These are phyloP conservation scores for Golubevia sp. DNA, from an alignment of 1,284 basidiomycete genomes.

Conservation along the genomic window DNA sequence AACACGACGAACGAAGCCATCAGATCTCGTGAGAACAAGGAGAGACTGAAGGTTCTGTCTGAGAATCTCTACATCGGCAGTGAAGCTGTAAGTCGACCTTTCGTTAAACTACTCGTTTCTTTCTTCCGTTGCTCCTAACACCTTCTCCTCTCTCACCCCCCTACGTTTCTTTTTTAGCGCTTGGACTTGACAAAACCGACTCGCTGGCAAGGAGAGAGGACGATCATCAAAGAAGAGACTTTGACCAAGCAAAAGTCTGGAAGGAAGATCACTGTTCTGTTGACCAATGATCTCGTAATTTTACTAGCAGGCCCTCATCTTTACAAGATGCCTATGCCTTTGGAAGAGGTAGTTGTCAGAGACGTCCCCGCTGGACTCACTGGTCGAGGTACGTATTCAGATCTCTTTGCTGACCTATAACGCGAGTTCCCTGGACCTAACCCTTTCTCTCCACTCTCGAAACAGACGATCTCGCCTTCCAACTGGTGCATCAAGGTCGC, in stretches of 20 bases:
- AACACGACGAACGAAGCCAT: constrained; percentile 86
- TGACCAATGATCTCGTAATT: constrained; percentile 59
- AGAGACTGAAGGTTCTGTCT: constrained; percentile 74
- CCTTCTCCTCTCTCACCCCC: constrained; percentile 2
- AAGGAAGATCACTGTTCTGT: constrained; percentile 69
- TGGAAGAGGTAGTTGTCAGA: constrained; percentile 26
- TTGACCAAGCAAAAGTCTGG: constrained; percentile 83
- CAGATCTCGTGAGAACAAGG: constrained; percentile 77
- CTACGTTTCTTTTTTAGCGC: constrained; percentile 65
- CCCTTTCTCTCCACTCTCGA: constrained; percentile 65
- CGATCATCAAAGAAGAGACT: constrained; percentile 77
- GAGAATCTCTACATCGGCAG: constrained; percentile 75
- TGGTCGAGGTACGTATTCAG: constrained; percentile 64
- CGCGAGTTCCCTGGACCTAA: constrained; percentile 72
- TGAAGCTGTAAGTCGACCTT: constrained; percentile 10
- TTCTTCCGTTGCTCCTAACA: too few species aligned
- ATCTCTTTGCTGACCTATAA: too few species aligned
- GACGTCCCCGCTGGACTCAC: constrained; percentile 12
- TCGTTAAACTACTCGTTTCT: not conserved
- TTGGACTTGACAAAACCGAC: constrained; percentile 89
- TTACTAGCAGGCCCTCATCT: constrained; percentile 25
- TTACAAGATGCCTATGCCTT: constrained; percentile 39
- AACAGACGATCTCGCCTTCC: constrained; percentile 13
- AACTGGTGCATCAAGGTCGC: constrained; percentile 11
- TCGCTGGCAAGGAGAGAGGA: constrained; percentile 74